Conservation (phyloP, 129 eudicot species). For the Centella asiatica region DNA sequence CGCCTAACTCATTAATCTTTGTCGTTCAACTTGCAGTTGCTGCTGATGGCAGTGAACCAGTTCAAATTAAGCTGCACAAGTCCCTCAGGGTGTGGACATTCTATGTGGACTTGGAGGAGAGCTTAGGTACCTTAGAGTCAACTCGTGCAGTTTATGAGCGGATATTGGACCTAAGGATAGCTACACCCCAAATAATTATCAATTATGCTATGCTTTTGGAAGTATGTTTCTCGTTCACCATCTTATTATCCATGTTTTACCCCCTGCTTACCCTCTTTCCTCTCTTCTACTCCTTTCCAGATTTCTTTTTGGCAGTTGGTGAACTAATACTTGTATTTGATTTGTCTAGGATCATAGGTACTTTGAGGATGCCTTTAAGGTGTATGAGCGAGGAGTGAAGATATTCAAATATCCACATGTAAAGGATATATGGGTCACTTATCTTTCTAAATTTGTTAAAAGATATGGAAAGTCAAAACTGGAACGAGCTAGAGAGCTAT, state of each 20-base stretch:
- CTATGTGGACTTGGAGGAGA: slow-evolving; percentile 92
- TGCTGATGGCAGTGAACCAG: slow-evolving; percentile 96
- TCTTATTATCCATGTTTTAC: background rate
- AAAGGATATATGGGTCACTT: slow-evolving; percentile 95
- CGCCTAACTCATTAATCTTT: background rate
- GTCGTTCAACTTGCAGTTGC: slow-evolving; percentile 50
- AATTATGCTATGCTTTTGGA: slow-evolving; percentile 88
- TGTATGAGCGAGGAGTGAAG: slow-evolving; percentile 96
- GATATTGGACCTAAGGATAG: slow-evolving; percentile 79
- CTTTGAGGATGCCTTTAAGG: slow-evolving; percentile 94
- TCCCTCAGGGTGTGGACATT: slow-evolving; percentile 86
- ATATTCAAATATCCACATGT: slow-evolving; percentile 93
- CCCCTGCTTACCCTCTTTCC: background rate
- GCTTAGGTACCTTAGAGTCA: slow-evolving; percentile 78
- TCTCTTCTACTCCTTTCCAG: background rate
- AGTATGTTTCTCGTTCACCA: slow-evolving; percentile 26
- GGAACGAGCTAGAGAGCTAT: slow-evolving; percentile 82
- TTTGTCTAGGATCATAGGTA: slow-evolving; percentile 65
- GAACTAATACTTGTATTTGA: slow-evolving; percentile 14
- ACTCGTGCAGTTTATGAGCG: slow-evolving; percentile 81
- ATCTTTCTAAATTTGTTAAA: slow-evolving; percentile 83
- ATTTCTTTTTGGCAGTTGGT: background rate
- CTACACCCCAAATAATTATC: slow-evolving; percentile 91
- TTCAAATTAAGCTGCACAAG: slow-evolving; percentile 81
- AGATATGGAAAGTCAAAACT: slow-evolving; percentile 87